Conservation (phyloP, 202 grass and related monocot species). For the Carex arenaria region DNA sequence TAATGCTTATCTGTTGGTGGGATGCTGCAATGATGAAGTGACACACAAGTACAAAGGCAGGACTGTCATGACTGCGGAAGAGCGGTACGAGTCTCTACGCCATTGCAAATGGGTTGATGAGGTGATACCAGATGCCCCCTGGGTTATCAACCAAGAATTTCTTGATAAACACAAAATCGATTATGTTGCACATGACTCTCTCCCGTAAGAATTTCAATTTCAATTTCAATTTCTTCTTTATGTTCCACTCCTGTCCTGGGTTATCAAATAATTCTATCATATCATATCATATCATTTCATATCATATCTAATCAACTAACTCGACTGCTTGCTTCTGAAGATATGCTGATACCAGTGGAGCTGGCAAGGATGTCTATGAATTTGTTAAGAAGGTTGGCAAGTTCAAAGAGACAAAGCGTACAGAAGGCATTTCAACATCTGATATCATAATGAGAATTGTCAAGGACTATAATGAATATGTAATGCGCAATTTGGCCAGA, state of each 20-base stretch:
- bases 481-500: conserved; percentile 92
- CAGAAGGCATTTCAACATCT: conserved; percentile 94
- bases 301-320: too few relatives aligned
- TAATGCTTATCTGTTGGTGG: conserved; percentile 84
- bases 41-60: conserved; percentile 81
- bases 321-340: background rate
- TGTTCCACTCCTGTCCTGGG: background rate
- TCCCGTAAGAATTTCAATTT: conserved; percentile 60
- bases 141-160: conserved; percentile 90
- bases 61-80: conserved; percentile 86
- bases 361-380: conserved; percentile 89
- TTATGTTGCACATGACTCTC: conserved; percentile 94
- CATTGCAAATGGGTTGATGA: conserved; percentile 99
- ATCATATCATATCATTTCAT: too few relatives aligned
- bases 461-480: conserved; percentile 97
- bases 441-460: conserved; percentile 98
- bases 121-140: conserved; percentile 98
- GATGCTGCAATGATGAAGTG: conserved; percentile 92
- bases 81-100: conserved; percentile 92
- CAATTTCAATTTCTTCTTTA: background rate
- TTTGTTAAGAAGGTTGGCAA: conserved; percentile 88
- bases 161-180: conserved; percentile 92
- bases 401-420: conserved; percentile 95
- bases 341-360: conserved; percentile 97
- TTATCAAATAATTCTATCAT: too few relatives aligned